phyloP scores from a whole-genome alignment of 495 filamentous ascomycete genomes.

The Aspergillus panamensis region DNA sequence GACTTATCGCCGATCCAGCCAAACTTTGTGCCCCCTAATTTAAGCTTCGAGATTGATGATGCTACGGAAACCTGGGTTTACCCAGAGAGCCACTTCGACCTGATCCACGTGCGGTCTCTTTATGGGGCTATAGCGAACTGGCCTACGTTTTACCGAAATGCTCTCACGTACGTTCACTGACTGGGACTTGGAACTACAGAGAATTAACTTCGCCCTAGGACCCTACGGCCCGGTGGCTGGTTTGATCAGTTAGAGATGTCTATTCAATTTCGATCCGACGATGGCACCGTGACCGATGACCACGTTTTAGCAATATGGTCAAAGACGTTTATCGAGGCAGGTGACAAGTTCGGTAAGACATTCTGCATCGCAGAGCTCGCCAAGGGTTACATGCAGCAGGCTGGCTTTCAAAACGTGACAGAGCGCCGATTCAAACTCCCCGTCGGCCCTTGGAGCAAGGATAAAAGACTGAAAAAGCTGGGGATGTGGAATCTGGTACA shows the following conservation, averaged over 20 bases:
- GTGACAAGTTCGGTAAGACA: constrained; percentile 46
- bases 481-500: constrained; percentile 59
- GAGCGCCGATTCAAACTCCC: constrained; percentile 59
- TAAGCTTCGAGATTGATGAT: constrained; percentile 55
- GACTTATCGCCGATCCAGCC: constrained; percentile 46
- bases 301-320: constrained; percentile 52
- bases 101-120: constrained; percentile 58
- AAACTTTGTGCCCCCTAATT: constrained; percentile 42
- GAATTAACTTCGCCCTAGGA: constrained; percentile 20
- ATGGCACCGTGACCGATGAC: constrained; percentile 46
- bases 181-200: neutral
- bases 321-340: constrained; percentile 48
- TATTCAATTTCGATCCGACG: constrained; percentile 48
- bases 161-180: constrained; percentile 26
- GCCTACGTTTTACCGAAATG: constrained; percentile 41
- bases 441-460: constrained; percentile 62
- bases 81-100: constrained; percentile 53
- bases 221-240: constrained; percentile 62
- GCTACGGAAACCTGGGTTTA: constrained; percentile 51
- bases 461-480: constrained; percentile 59
- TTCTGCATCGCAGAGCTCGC: constrained; percentile 45
- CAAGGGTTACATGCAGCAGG: constrained; percentile 36
- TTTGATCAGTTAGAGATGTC: constrained; percentile 57
- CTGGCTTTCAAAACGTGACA: constrained; percentile 57
- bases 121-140: constrained; percentile 59